Evolutionary conservation across 768 basidiomycete species (phyloP), one percentile per base, ranked within the genome.

Genomic region (Lactarius pseudohatsudake): DNA sequence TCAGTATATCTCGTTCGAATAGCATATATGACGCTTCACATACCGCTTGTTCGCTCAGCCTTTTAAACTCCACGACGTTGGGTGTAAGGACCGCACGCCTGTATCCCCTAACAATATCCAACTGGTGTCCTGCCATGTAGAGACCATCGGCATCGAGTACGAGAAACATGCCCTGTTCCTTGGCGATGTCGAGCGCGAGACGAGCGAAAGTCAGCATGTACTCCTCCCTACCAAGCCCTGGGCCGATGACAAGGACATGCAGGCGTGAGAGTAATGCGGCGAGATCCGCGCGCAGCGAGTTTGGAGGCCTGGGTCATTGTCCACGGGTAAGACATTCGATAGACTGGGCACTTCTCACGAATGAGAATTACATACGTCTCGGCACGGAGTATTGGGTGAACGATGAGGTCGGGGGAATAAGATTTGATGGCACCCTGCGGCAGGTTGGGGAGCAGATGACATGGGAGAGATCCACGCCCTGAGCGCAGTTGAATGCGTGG

Each of bases 361-460:
- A n/a, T 43, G 36, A 50, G 57, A 15, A 32, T 68, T 62, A 77
- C 88, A 66, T 76, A 91, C 87, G 79, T 77, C 59, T 87, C 84
- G 74, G 89, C 84, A 34, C 82, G 79, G 6, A 99, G 82, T 63
- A 98, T 92, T 1, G 94, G 96, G 73, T 99, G 96, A 0, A 99
- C 97, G 73, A 99, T 99, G 54, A 99, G 79, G 77, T 99, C 96
- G 1, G 95, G 95, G 4, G 93, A 96, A 76, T 98, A 99, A 0
- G 92, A 90, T 79, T 99, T 99, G 81, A 99, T 99, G 55, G 94
- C 90, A 5, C 83, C 83, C 83, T 32, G 94, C 94, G 7, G 97
- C 96, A n/a, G 0, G 86, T 87, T 0, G 96, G 96, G 7, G 96
- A 89, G 78, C 97, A 99, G 63, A 98, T 96, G 65, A 98, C 93